Conservation (phyloP, 2,329 filamentous ascomycete genomes). For the Clarireedia sp. region DNA sequence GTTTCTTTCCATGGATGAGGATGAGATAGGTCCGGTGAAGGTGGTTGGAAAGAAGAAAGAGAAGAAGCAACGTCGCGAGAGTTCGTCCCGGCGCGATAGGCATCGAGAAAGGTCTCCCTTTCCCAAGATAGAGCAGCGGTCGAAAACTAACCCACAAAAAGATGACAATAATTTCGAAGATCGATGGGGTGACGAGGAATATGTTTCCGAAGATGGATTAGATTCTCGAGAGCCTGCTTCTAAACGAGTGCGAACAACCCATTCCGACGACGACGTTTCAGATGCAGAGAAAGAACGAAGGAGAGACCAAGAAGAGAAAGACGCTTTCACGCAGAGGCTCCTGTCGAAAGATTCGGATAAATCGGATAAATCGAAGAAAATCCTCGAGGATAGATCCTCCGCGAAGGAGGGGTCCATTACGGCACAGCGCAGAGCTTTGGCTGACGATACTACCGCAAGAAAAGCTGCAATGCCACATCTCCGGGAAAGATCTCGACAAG, state of each 20-base stretch:
- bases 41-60: slow-evolving; percentile 41
- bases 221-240: slow-evolving; percentile 62
- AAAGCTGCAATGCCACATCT: slow-evolving; percentile 71
- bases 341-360: slow-evolving; percentile 62
- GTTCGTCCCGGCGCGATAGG: slow-evolving; percentile 31
- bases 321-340: slow-evolving; percentile 69
- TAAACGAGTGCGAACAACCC: slow-evolving; percentile 60
- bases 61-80: slow-evolving; percentile 30
- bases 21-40: slow-evolving; percentile 48
- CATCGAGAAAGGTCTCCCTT: slow-evolving; percentile 29
- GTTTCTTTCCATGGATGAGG: slow-evolving; percentile 59
- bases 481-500: slow-evolving; percentile 75
- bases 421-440: slow-evolving; percentile 53
- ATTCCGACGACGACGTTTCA: slow-evolving; percentile 48
- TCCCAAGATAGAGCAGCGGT: slow-evolving; percentile 34
- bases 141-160: slow-evolving; percentile 43
- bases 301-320: slow-evolving; percentile 65
- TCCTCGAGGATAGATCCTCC: slow-evolving; percentile 50
- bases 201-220: slow-evolving; percentile 40
- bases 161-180: slow-evolving; percentile 62
- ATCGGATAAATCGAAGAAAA: slow-evolving; percentile 59
- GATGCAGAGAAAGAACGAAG: slow-evolving; percentile 55
- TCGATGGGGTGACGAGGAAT: slow-evolving; percentile 74
- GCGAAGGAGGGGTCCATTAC: slow-evolving; percentile 48
- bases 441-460: slow-evolving; percentile 59